These are phyloP conservation scores for Candolleomyces efflorescens DNA, from an alignment of 768 basidiomycete species.

Conservation along the genomic window DNA sequence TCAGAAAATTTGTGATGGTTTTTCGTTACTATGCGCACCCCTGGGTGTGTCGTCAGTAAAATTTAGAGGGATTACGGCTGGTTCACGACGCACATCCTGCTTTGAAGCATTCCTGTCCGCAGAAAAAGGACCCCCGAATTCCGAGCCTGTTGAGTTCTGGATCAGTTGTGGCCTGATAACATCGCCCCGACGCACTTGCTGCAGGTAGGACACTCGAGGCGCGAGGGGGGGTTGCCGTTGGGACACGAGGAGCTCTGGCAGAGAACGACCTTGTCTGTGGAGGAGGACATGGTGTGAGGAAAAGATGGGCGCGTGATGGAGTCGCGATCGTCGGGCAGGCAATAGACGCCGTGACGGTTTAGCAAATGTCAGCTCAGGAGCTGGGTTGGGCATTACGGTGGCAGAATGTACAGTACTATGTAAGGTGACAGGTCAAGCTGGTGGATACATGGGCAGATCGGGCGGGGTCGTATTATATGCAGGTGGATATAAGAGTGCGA, in stretches of 20 bases:
- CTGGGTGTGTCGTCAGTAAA: conserved; percentile 18
- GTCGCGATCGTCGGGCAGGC: conserved; percentile 10
- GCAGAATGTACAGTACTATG: conserved; percentile 1
- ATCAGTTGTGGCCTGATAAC: conserved; percentile 7
- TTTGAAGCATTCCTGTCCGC: conserved; percentile 96
- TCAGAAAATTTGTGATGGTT: not conserved
- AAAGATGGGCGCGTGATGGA: conserved; percentile 11
- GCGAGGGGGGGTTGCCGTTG: conserved; percentile 81
- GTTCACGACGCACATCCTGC: conserved; percentile 66
- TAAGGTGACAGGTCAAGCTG: not conserved
- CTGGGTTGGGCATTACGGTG: not conserved
- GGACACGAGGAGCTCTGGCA: conserved; percentile 73
- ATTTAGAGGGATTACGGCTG: conserved; percentile 3
- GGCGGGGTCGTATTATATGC: not conserved
- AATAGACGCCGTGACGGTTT: conserved; percentile 3
- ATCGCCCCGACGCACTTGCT: conserved; percentile 59
- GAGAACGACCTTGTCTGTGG: conserved; percentile 25
- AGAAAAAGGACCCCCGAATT: conserved; percentile 85
- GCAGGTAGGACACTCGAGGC: conserved; percentile 91
- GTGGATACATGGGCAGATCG: conserved; percentile 17
- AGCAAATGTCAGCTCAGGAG: conserved; percentile 1
- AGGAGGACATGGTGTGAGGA: conserved; percentile 3
- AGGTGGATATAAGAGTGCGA: conserved; percentile 14
- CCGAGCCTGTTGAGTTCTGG: conserved; percentile 51
- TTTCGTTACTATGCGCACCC: conserved; percentile 25